phyloP scores from a whole-genome alignment of 2,329 filamentous ascomycete genomes.

The Hypoxylon rubiginosum region DNA sequence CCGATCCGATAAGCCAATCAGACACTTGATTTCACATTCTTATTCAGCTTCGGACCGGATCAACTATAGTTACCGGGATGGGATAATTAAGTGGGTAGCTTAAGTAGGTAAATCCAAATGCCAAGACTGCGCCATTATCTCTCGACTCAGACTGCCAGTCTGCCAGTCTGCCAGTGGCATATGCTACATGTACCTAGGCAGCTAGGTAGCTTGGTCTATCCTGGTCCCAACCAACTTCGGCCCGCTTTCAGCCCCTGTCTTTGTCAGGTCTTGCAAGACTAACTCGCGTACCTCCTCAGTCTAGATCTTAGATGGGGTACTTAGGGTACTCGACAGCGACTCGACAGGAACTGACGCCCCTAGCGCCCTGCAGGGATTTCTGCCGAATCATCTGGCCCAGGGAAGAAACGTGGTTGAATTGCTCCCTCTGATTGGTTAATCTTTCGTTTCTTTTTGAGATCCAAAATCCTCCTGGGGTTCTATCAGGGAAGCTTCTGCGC shows the following conservation, averaged over 20 bases:
- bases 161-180: neutral
- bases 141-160: too few relatives aligned
- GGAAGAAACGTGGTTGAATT: conserved; percentile 36
- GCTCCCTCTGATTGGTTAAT: conserved; percentile 29
- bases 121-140: too few relatives aligned
- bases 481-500: conserved; percentile 17
- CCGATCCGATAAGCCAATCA: too few relatives aligned
- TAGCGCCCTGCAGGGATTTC: conserved; percentile 29
- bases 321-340: conserved; percentile 2
- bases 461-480: conserved; percentile 16
- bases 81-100: too few relatives aligned
- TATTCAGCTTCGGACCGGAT: too few relatives aligned
- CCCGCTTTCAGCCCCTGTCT: conserved; percentile 27
- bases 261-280: neutral
- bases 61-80: too few relatives aligned
- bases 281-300: conserved; percentile 21
- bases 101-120: too few relatives aligned
- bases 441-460: conserved; percentile 28
- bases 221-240: conserved; percentile 28
- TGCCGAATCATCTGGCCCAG: conserved; percentile 40
- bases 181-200: too few relatives aligned
- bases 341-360: conserved; percentile 12
- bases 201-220: conserved; percentile 12
- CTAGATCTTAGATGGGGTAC: conserved; percentile 24
- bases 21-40: too few relatives aligned